Conservation (phyloP, 768 basidiomycete genomes). For the Mycena metata region DNA sequence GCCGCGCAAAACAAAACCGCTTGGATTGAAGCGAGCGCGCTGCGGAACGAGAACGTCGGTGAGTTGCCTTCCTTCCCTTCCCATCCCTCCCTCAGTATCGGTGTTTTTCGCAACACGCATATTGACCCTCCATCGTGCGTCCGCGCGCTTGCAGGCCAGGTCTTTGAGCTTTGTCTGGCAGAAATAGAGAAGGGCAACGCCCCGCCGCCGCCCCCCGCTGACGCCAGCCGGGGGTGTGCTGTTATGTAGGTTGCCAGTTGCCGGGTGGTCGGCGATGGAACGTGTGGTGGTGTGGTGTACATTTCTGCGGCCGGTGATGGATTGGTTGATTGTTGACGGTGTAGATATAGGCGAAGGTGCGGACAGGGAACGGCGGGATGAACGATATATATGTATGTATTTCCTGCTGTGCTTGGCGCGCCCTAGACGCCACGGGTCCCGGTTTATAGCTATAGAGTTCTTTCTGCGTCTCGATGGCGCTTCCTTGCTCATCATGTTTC, state of each 20-base stretch:
- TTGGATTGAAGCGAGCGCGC: constrained; percentile 92
- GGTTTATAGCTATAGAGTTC: no score
- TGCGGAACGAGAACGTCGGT: constrained; percentile 90
- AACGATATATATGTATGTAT: no score
- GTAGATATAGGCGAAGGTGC: no score
- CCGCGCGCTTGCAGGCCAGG: constrained; percentile 67
- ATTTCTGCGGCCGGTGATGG: no score
- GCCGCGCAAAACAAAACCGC: constrained; percentile 80
- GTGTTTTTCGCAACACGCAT: neutral
- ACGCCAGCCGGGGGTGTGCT: neutral
- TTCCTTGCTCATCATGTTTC: no score
- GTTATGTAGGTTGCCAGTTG: neutral
- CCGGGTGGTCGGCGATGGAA: no score
- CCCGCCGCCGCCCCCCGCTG: constrained; percentile 1
- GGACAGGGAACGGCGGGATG: no score
- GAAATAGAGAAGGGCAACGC: constrained; percentile 72
- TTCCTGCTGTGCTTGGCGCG: no score
- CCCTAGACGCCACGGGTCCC: no score
- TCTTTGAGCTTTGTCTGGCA: constrained; percentile 86
- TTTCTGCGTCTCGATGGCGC: no score
- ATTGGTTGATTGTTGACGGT: no score
- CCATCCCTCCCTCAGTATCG: neutral
- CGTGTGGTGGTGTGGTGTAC: no score
- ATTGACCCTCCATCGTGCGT: constrained; percentile 1
- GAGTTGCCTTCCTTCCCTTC: constrained; percentile 51